These are phyloP conservation scores for Linderina pennispora DNA, from an alignment of 192 early-diverging fungal species.

Conservation along the genomic window DNA sequence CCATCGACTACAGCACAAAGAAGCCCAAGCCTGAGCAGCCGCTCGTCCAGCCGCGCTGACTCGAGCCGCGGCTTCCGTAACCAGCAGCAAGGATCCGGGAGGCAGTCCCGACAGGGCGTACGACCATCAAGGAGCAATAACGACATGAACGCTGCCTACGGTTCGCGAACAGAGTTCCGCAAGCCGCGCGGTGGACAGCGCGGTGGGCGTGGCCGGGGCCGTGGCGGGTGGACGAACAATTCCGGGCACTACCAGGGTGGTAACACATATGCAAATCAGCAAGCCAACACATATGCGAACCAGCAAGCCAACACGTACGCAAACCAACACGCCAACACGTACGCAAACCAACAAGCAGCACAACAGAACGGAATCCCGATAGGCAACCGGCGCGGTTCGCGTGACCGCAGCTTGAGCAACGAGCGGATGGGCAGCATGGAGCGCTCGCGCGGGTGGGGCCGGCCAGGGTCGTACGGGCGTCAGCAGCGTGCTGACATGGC, in stretches of 20 bases:
- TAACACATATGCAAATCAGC: not conserved
- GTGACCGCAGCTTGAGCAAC: constrained; percentile 39
- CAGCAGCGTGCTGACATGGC: constrained; percentile 20
- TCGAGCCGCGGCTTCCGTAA: not conserved
- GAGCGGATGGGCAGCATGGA: constrained; percentile 28
- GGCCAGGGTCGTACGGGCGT: not conserved
- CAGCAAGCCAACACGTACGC: not conserved
- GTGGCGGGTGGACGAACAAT: not conserved
- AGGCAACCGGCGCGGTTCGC: constrained; percentile 7
- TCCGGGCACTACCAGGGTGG: not conserved
- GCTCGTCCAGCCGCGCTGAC: not conserved
- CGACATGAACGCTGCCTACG: not conserved
- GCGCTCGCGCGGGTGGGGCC: constrained; percentile 27
- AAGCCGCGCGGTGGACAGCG: not conserved
- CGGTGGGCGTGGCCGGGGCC: not conserved
- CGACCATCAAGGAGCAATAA: not conserved
- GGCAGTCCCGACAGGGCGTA: not conserved
- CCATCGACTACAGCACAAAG: constrained; percentile 6
- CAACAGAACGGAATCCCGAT: too few species aligned
- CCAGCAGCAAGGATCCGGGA: not conserved
- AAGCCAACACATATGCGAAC: not conserved
- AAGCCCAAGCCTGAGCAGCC: not conserved
- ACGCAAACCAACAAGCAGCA: not conserved
- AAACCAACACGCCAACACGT: not conserved
- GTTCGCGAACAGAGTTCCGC: too few species aligned